Conservation (phyloP, 1,284 basidiomycete genomes). For the Sphaerobolus stellatus region DNA sequence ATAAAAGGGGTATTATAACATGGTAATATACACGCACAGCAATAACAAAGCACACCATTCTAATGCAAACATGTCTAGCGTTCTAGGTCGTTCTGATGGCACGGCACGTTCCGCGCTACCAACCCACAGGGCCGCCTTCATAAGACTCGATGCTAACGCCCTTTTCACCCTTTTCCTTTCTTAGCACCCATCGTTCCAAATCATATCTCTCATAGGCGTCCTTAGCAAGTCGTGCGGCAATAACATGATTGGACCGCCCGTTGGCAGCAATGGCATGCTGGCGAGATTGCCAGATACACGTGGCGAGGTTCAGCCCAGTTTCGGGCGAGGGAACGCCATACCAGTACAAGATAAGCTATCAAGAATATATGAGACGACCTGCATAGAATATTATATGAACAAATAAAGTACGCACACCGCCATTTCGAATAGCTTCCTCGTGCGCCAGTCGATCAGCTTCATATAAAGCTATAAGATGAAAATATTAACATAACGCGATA, state of each 20-base stretch:
- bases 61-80: no score
- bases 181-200: constrained; percentile 72
- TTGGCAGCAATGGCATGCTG: constrained; percentile 79
- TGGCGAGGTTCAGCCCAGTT: constrained; percentile 84
- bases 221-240: constrained; percentile 78
- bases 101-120: no score
- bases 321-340: constrained; percentile 79
- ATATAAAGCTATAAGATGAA: constrained; percentile 62
- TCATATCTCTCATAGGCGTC: constrained; percentile 77
- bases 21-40: no score
- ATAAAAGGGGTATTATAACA: no score
- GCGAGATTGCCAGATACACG: constrained; percentile 93
- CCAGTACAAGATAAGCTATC: constrained; percentile 81
- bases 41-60: no score
- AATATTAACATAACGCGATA: not conserved
- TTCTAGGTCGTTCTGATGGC: no score
- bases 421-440: constrained; percentile 85
- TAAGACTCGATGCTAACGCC: constrained; percentile 60
- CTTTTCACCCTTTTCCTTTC: constrained; percentile 59
- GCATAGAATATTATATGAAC: constrained; percentile 20
- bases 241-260: constrained; percentile 74
- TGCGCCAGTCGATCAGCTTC: constrained; percentile 84
- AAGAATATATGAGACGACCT: constrained; percentile 9
- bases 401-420: constrained; percentile 54
- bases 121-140: constrained; percentile 67